phyloP scores from a whole-genome alignment of 2,329 filamentous ascomycete genomes.

The Lachnellula willkommii region DNA sequence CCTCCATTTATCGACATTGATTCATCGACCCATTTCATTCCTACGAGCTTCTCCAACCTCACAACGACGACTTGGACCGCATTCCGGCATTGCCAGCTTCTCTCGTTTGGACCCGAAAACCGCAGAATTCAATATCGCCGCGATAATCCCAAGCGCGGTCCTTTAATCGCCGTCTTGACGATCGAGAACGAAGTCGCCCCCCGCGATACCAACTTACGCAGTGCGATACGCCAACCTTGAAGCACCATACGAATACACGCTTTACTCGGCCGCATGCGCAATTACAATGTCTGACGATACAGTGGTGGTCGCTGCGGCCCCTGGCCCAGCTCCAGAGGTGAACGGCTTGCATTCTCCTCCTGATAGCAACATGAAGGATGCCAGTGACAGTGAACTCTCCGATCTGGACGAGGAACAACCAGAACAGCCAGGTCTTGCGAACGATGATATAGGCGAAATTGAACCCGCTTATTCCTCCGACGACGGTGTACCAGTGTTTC shows the following conservation, averaged over 20 bases:
- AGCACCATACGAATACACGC: slow-evolving; percentile 6
- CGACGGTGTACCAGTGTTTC: slow-evolving; percentile 87
- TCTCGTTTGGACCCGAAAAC: neutral
- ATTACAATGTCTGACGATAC: slow-evolving; percentile 26
- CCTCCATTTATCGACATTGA: neutral
- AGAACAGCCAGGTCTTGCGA: slow-evolving; percentile 19
- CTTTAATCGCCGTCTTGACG: neutral
- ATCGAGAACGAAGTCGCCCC: slow-evolving; percentile 3
- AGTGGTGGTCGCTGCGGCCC: slow-evolving; percentile 21
- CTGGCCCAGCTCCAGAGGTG: slow-evolving; percentile 18
- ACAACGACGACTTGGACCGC: neutral
- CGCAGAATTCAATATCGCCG: neutral
- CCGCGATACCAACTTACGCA: slow-evolving; percentile 6
- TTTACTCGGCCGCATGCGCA: slow-evolving; percentile 24
- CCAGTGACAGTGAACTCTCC: slow-evolving; percentile 59
- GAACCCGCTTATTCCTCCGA: slow-evolving; percentile 79
- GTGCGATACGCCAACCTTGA: slow-evolving; percentile 1
- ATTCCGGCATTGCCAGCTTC: neutral
- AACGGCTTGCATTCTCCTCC: slow-evolving; percentile 53
- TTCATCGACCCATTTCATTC: neutral
- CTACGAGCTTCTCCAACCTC: neutral
- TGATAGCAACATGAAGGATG: slow-evolving; percentile 57
- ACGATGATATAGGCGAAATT: slow-evolving; percentile 69
- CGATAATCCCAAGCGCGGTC: neutral
- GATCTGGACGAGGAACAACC: slow-evolving; percentile 46